These are phyloP conservation scores for Eudorina sp. DNA, from an alignment of 139 green algal species.

Conservation along the genomic window DNA sequence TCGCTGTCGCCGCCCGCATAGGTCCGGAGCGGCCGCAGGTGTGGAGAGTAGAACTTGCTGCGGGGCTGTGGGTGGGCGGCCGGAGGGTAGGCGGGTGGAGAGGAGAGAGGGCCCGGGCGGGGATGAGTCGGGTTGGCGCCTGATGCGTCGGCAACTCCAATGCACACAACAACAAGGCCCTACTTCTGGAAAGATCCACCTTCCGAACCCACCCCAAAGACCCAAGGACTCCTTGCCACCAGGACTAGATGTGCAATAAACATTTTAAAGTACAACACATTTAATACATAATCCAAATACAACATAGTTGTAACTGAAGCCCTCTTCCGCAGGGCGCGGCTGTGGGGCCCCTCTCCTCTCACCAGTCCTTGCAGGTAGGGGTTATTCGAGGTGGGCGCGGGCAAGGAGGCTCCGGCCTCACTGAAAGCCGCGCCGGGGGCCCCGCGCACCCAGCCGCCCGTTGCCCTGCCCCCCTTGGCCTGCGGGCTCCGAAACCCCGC, in stretches of 20 bases:
- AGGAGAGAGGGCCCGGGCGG: neutral
- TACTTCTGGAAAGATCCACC: too few species aligned
- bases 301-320: too few species aligned
- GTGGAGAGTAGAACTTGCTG: constrained; percentile 16
- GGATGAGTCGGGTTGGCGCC: neutral
- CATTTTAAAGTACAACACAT: too few species aligned
- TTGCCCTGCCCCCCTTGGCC: neutral
- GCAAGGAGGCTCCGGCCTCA: neutral
- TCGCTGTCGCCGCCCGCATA: neutral
- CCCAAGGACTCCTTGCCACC: too few species aligned
- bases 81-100: neutral
- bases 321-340: too few species aligned
- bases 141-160: too few species aligned
- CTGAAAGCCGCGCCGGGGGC: neutral
- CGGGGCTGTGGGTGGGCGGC: neutral
- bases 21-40: constrained; percentile 7
- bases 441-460: neutral
- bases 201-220: too few species aligned
- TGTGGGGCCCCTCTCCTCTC: too few species aligned
- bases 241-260: too few species aligned
- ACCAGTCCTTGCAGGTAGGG: constrained; percentile 23
- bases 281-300: too few species aligned
- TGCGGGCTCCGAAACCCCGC: neutral
- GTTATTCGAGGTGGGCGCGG: neutral
- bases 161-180: too few species aligned